These are phyloP conservation scores for Zygotorulaspora chibaensis DNA, from an alignment of 805 yeast genomes.

Conservation along the genomic window DNA sequence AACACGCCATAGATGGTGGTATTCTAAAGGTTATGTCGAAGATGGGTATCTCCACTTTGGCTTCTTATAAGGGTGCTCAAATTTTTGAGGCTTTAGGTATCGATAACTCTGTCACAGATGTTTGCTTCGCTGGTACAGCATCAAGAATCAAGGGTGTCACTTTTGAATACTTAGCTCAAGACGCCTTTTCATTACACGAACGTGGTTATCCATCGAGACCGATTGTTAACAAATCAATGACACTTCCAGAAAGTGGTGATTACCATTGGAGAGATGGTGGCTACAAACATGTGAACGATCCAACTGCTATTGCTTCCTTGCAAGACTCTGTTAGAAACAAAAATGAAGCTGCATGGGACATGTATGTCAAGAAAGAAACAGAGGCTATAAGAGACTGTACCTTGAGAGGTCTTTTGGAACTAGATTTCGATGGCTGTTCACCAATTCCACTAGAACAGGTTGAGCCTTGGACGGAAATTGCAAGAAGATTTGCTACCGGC, in stretches of 20 bases:
- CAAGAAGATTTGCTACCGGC: constrained; percentile 96
- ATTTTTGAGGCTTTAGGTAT: constrained; percentile 96
- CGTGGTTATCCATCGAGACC: constrained; percentile 81
- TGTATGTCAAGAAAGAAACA: constrained; percentile 82
- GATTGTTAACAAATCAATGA: constrained; percentile 61
- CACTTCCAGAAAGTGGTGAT: constrained; percentile 90
- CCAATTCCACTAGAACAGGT: constrained; percentile 95
- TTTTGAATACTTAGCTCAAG: constrained; percentile 93
- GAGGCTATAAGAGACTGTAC: constrained; percentile 93
- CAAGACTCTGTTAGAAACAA: constrained; percentile 99
- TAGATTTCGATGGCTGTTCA: constrained; percentile 66
- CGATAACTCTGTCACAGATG: constrained; percentile 90
- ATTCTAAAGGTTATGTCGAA: constrained; percentile 96
- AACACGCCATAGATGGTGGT: constrained; percentile 83
- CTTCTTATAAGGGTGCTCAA: constrained; percentile 99
- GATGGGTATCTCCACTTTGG: constrained; percentile 98
- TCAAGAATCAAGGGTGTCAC: constrained; percentile 94
- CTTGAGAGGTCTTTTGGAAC: constrained; percentile 86
- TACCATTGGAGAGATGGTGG: constrained; percentile 99
- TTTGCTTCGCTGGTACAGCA: constrained; percentile 96
- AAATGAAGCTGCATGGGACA: constrained; percentile 88
- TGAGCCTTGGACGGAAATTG: constrained; percentile 99
- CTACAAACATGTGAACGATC: constrained; percentile 90
- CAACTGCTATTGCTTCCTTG: constrained; percentile 87
- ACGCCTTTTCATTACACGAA: constrained; percentile 90